phyloP scores from a whole-genome alignment of 306 rosid genomes.

The Casuarina cunninghamiana region DNA sequence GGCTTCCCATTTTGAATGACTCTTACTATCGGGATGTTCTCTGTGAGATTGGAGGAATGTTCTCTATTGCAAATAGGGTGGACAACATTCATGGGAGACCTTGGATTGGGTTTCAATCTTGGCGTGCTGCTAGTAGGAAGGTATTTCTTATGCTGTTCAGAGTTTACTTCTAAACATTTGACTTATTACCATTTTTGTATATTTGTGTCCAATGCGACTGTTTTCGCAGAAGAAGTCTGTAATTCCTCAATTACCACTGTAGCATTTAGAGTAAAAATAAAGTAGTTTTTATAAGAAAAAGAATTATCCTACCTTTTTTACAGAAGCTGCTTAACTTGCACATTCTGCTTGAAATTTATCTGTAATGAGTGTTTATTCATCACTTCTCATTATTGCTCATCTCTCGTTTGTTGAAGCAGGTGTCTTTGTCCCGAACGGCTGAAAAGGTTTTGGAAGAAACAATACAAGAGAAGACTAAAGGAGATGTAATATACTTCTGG shows the following conservation, averaged over 20 bases:
- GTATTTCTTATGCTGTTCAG: slow-evolving; percentile 52
- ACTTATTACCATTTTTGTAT: not conserved
- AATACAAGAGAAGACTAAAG: slow-evolving; percentile 53
- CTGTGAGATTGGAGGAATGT: slow-evolving; percentile 97
- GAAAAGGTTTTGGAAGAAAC: slow-evolving; percentile 71
- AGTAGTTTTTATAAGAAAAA: not conserved
- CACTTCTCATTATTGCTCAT: slow-evolving; percentile 21
- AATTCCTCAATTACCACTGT: not conserved
- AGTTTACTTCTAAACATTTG: slow-evolving; percentile 14
- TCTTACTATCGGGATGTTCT: slow-evolving; percentile 67
- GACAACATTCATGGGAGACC: slow-evolving; percentile 85
- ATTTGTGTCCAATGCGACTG: not conserved
- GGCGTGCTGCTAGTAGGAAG: slow-evolving; percentile 99
- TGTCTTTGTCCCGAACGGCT: slow-evolving; percentile 61
- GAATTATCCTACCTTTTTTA: not conserved
- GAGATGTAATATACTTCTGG: slow-evolving; percentile 93
- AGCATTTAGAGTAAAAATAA: not conserved
- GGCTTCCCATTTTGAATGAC: slow-evolving; percentile 75
- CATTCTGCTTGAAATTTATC: slow-evolving; percentile 3
- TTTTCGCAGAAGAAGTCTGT: not conserved
- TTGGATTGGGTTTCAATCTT: slow-evolving; percentile 98
- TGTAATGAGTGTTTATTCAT: not conserved
- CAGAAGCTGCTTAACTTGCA: not conserved
- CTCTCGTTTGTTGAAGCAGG: slow-evolving; percentile 56
- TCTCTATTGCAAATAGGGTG: slow-evolving; percentile 83